phyloP scores from a whole-genome alignment of 306 rosid genomes.

The Pyrus betulifolia region DNA sequence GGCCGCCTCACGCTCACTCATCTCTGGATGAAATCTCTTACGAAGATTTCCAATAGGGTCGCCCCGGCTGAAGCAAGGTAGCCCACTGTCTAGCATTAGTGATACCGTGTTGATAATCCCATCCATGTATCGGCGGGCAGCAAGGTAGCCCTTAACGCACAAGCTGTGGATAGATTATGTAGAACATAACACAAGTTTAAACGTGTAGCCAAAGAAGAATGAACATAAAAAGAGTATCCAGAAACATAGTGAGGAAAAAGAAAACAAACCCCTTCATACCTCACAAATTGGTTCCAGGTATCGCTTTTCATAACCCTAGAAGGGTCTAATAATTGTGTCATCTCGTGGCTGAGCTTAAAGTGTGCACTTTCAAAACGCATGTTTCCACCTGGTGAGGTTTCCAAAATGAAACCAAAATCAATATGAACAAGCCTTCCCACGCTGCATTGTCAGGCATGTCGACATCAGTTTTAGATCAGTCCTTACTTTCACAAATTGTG shows the following conservation, averaged over 20 bases:
- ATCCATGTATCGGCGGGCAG: constrained; percentile 81
- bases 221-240: not conserved
- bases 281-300: constrained; percentile 86
- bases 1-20: constrained; percentile 96
- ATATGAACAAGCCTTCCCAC: constrained; percentile 90
- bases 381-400: constrained; percentile 96
- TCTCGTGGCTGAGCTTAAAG: constrained; percentile 98
- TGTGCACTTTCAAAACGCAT: constrained; percentile 99
- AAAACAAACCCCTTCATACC: constrained; percentile 31
- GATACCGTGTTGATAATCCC: constrained; percentile 75
- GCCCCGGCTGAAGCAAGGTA: constrained; percentile 97
- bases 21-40: constrained; percentile 94
- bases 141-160: constrained; percentile 94
- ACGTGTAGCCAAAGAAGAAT: not conserved
- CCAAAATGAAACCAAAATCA: constrained; percentile 94
- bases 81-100: constrained; percentile 90
- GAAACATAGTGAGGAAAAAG: not conserved
- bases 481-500: not conserved
- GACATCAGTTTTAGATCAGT: constrained; percentile 6
- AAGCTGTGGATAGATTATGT: constrained; percentile 35
- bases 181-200: not conserved
- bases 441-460: constrained; percentile 43
- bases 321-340: constrained; percentile 97
- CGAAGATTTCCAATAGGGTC: constrained; percentile 96
- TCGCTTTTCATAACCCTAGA: constrained; percentile 94